Evolutionary conservation across 2,329 filamentous ascomycete genomes (phyloP), one percentile per base, ranked within the genome.

Genomic region (Sporothrix brunneoviolacea): DNA sequence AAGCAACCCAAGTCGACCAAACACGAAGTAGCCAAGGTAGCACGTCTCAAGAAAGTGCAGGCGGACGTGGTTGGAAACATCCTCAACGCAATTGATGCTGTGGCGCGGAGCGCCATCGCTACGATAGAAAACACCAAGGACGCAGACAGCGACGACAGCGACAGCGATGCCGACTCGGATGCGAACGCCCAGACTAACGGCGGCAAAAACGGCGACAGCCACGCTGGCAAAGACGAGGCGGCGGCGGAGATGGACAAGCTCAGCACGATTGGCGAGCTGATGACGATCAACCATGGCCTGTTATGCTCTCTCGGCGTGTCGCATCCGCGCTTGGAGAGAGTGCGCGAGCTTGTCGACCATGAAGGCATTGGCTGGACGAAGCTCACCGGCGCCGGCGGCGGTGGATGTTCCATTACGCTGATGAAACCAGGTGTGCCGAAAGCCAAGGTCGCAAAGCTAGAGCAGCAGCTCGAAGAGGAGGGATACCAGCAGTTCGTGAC

Each of bases 341-440:
- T 98, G 59, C 83, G 93, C 55, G 91, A 95, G 68, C 73, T 98
- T 22, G 86, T 95, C 43, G 91, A 98, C 58, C 83, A 93, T 59
- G 80, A 89, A 51, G 86, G 85, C 36, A 86, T 96, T 50, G 93
- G 93, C 27, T 98, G 91, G 91, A 96, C 93, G 12, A 98, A 98
- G 67, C 77, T 98, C 51, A 98, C 93, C 0, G 93, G 93, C 30
- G 93, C 93, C 1, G 93, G 93, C 19, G 94, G 93, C 12, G 94
- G 93, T 51, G 93, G 93, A 3, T 97, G 94, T 67, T 91, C 91
- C 3, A 97, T 98, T 59, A 94, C 91, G 0, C 73, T 98, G 4
- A 74, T 98, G 43, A 86, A 84, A 57, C 86, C 88, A 0, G 80
- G 79, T 27, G 72, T 78, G 1, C 64, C 79, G 7, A 60, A 64